Base-by-base conservation (phyloP, 805 yeast species). In the Schizosaccharomyces lindneri region DNA sequence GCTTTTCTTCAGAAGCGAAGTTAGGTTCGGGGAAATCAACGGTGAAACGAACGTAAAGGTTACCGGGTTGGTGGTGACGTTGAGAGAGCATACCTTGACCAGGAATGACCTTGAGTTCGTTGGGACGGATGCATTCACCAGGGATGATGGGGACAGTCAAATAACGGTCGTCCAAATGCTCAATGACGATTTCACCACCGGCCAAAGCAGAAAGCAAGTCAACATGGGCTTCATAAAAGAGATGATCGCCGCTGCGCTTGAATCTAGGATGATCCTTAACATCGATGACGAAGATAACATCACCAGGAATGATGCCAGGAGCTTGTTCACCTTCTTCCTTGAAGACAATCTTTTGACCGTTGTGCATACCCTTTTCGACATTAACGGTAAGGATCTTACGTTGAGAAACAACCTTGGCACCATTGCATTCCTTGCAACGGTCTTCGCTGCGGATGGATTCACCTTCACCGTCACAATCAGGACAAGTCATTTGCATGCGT, bases 71-170 rank as follows among this genome's bases (percentile, higher is more conserved):
- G 72, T 95, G 95, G 71, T 80, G 83, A 74, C 93, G 82, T 74
- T 78, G 83, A 66, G 90, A 76, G 66, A 98, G 99, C 98, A 93
- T 93, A 82, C 99, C 99, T 74, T 90, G 89, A 68, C 83, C 87
- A 67, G 84, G 87, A 65, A 93, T 75, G 62, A 87, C 87, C 75
- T 87, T 89, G 68, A 82, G 76, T 55, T 76, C 71, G 65, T 86
- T 95, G 61, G 97, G 97, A 41, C 88, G 69, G 65, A 93, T 84
- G 64, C 90, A 88, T 75, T 90, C 96, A 72, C 97, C 97, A 62
- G 97, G 93, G 61, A 84, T 75, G 65, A 89, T 81, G 48, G 79
- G 76, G 63, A 88, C 80, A 78, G 88, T 87, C 69, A 90, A 76
- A 79, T 82, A 87, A 68, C 88, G 96, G 66, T 95, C 96, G 67